Conservation (phyloP, 371 early-diverging fungal species). For the Nematocida displodere region DNA sequence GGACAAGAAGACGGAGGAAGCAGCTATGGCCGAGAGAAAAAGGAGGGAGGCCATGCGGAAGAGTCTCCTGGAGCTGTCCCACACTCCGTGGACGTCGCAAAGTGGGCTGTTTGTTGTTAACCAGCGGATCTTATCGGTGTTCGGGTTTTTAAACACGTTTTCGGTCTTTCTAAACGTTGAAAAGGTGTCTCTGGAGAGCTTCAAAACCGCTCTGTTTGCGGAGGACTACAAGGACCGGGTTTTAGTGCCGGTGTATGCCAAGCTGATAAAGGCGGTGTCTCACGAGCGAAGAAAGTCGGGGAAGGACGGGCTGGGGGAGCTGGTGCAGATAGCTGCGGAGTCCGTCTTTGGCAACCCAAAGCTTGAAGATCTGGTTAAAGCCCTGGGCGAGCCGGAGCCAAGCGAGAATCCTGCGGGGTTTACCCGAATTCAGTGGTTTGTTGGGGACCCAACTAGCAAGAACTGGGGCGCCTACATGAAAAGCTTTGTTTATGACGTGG, state of each 20-base stretch:
- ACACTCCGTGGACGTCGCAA: background rate
- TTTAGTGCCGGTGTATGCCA: slow-evolving; percentile 8
- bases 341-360: background rate
- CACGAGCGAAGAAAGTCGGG: slow-evolving; percentile 48
- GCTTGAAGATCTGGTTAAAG: background rate
- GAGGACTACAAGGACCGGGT: background rate
- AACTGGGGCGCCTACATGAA: slow-evolving; percentile 41
- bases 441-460: slow-evolving; percentile 29
- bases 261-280: slow-evolving; percentile 33
- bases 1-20: slow-evolving; percentile 14
- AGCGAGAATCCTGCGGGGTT: slow-evolving; percentile 29
- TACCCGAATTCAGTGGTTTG: slow-evolving; percentile 52
- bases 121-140: slow-evolving; percentile 18
- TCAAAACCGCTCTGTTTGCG: background rate
- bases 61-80: background rate
- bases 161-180: slow-evolving; percentile 28
- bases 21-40: slow-evolving; percentile 6
- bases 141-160: background rate
- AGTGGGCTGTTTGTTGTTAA: background rate
- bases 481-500: slow-evolving; percentile 48
- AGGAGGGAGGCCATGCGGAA: background rate
- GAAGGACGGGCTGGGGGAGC: slow-evolving; percentile 44
- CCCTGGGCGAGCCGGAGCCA: background rate
- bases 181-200: slow-evolving; percentile 16
- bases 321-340: slow-evolving; percentile 32